phyloP scores from a whole-genome alignment of 129 eudicot species.

The Cynara cardunculus region DNA sequence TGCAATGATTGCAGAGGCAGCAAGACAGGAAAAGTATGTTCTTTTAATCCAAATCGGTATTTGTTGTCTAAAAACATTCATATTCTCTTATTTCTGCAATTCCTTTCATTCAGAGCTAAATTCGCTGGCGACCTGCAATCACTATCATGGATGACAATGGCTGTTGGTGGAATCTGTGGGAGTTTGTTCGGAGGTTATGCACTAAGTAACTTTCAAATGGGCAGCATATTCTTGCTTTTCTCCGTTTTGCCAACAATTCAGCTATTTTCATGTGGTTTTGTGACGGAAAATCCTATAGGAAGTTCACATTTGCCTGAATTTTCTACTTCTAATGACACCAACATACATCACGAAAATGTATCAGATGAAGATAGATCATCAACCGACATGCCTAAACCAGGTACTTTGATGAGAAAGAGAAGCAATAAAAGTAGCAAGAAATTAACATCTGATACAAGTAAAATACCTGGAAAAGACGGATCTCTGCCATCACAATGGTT shows the following conservation, averaged over 20 bases:
- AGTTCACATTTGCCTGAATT: conserved; percentile 36
- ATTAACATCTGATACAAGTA: conserved; percentile 18
- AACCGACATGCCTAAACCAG: conserved; percentile 36
- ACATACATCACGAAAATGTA: conserved; percentile 22
- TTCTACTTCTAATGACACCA: conserved; percentile 34
- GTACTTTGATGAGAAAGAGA: conserved; percentile 57
- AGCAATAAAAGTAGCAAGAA: conserved; percentile 51
- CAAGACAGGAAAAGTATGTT: conserved; percentile 66
- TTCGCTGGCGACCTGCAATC: conserved; percentile 99
- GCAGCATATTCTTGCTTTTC: conserved; percentile 64
- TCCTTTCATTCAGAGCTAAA: conserved; percentile 55
- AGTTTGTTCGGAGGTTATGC: conserved; percentile 91
- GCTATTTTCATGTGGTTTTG: conserved; percentile 74
- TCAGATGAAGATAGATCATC: conserved; percentile 37
- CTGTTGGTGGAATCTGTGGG: conserved; percentile 91
- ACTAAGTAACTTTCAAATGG: conserved; percentile 47
- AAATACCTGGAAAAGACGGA: conserved; percentile 38
- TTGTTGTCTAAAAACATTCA: not conserved
- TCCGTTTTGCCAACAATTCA: conserved; percentile 67
- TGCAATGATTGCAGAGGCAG: conserved; percentile 99
- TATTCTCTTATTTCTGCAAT: not conserved
- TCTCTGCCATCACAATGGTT: conserved; percentile 54
- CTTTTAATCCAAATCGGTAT: not conserved
- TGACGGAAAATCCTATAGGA: conserved; percentile 50
- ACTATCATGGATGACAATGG: conserved; percentile 94